Conservation (phyloP, 179 eudicot species). For the Beta macrorhiza region DNA sequence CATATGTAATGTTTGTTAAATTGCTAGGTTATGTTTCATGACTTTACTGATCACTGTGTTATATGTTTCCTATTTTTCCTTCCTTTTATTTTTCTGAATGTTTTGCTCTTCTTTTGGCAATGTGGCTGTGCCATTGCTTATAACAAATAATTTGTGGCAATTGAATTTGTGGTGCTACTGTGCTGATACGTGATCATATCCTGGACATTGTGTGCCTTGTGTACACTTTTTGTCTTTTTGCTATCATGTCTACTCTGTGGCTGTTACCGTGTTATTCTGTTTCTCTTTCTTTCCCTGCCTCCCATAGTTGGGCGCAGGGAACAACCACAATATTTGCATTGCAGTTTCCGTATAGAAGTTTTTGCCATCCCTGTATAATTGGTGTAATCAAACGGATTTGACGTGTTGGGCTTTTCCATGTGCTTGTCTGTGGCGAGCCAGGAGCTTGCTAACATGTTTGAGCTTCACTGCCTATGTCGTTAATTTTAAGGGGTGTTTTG, state of each 20-base stretch:
- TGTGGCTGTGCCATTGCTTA: neutral
- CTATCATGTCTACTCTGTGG: neutral
- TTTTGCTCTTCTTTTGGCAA: neutral
- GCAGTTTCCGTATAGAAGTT: neutral
- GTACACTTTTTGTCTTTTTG: neutral
- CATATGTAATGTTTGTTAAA: neutral
- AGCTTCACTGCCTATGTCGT: neutral
- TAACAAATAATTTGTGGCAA: neutral
- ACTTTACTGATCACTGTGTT: neutral
- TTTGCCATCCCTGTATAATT: neutral
- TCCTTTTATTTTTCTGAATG: neutral
- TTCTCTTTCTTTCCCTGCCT: neutral
- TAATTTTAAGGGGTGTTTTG: neutral
- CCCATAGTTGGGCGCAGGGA: neutral
- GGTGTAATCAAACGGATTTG: conserved; percentile 1
- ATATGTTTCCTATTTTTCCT: neutral
- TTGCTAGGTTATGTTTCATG: conserved; percentile 9
- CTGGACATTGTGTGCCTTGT: neutral
- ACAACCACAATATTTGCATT: neutral
- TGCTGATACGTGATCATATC: neutral
- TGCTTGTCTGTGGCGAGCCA: neutral
- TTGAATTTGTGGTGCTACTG: neutral
- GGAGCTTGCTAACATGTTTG: neutral
- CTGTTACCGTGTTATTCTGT: neutral
- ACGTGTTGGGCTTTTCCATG: neutral